These are phyloP conservation scores for Raphanus hybrid DNA, from an alignment of 441 rosid genomes.

Conservation along the genomic window DNA sequence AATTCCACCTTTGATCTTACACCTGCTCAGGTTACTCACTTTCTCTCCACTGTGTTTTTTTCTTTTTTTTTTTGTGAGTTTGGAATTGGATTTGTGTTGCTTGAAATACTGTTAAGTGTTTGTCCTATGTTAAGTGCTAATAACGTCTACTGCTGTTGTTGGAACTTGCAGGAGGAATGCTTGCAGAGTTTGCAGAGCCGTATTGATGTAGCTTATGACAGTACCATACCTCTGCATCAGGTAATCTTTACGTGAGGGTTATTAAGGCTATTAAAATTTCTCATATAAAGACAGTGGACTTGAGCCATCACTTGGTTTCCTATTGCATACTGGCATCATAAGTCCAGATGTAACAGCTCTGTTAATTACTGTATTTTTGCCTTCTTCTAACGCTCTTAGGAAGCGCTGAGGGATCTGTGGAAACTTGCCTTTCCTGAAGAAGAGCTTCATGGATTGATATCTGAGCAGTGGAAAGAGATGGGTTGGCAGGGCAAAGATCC, in stretches of 20 bases:
- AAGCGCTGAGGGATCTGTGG: constrained; percentile 80
- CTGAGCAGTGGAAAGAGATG: constrained; percentile 99
- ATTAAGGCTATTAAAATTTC: not conserved
- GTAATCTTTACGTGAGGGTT: constrained; percentile 42
- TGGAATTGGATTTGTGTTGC: not conserved
- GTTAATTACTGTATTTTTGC: not conserved
- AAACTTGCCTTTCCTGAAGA: constrained; percentile 81
- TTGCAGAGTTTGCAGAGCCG: constrained; percentile 84
- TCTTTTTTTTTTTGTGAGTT: too few relatives aligned
- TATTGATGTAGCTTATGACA: constrained; percentile 85
- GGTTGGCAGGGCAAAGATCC: constrained; percentile 99
- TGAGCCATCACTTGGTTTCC: constrained; percentile 15
- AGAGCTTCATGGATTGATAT: constrained; percentile 71
- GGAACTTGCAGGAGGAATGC: constrained; percentile 74
- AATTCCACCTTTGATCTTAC: constrained; percentile 93
- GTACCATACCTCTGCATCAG: constrained; percentile 81
- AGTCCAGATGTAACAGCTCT: not conserved
- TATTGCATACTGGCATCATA: not conserved
- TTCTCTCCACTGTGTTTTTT: not conserved
- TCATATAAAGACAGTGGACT: not conserved
- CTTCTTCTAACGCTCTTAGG: constrained; percentile 47
- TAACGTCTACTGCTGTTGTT: constrained; percentile 23
- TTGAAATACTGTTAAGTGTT: not conserved
- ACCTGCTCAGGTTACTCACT: constrained; percentile 70
- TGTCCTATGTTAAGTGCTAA: not conserved